phyloP scores from a whole-genome alignment of 306 rosid species.

The Comarum palustre region DNA sequence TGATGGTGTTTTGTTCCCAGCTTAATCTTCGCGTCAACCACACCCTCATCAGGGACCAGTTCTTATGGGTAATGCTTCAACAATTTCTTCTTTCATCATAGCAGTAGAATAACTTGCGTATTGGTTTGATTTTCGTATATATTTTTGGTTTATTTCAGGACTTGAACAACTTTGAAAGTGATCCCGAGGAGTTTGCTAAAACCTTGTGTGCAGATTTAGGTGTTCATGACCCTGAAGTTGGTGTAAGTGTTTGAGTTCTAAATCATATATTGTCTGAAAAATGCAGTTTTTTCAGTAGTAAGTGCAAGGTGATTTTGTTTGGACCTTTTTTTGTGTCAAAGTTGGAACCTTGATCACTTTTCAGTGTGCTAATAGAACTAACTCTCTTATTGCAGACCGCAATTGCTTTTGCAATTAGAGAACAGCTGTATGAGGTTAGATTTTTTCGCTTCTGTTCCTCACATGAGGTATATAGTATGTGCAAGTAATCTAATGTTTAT shows the following conservation, averaged over 20 bases:
- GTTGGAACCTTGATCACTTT: conserved; percentile 11
- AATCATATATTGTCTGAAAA: neutral
- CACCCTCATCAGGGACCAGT: conserved; percentile 82
- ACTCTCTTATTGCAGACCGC: conserved; percentile 65
- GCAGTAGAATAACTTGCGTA: neutral
- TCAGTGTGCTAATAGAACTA: conserved; percentile 15
- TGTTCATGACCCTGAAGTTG: conserved; percentile 89
- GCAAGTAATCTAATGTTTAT: neutral
- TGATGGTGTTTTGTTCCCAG: conserved; percentile 36
- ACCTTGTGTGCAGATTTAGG: conserved; percentile 78
- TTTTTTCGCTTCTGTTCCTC: conserved; percentile 13
- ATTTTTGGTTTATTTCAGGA: conserved; percentile 45
- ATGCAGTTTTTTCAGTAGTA: neutral
- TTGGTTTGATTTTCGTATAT: conserved; percentile 7
- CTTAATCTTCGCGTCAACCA: conserved; percentile 93
- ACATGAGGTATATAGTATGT: neutral
- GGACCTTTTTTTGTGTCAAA: neutral
- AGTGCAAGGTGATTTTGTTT: too few species aligned
- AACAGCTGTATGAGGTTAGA: conserved; percentile 78
- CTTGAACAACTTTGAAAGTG: conserved; percentile 91
- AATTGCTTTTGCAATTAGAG: conserved; percentile 80
- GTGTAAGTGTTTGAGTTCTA: conserved; percentile 49
- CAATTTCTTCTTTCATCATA: neutral
- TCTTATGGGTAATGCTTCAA: conserved; percentile 76
- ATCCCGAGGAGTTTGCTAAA: conserved; percentile 92